Percentiles rank a stretch among this genome's conserved stretches.
phyloP scores from a whole-genome alignment of 1,284 basidiomycete genomes.

The Filobasidium uniguttulatum region DNA sequence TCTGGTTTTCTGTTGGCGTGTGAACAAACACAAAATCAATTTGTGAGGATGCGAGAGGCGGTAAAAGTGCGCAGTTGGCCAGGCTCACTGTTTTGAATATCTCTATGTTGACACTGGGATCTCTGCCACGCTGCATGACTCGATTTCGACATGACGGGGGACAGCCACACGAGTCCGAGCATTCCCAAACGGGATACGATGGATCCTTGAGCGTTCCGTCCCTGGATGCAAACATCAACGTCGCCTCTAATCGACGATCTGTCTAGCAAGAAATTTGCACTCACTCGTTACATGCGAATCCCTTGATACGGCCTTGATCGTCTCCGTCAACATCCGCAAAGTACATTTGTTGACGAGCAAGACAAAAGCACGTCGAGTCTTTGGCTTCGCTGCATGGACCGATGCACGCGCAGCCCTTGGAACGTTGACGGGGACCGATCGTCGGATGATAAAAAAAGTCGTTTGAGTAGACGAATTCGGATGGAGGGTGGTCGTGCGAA shows the following conservation, averaged over 20 bases:
- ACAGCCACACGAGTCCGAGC: conserved; percentile 68
- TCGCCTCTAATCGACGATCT: neutral
- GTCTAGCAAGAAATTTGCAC: neutral
- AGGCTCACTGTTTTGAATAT: conserved; percentile 43
- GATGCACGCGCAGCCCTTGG: conserved; percentile 57
- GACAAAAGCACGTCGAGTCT: conserved; percentile 55
- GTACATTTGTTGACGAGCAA: conserved; percentile 45
- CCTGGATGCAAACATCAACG: conserved; percentile 4
- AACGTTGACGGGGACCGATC: conserved; percentile 52
- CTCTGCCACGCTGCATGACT: conserved; percentile 69
- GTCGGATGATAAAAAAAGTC: conserved; percentile 53
- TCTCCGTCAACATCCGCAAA: conserved; percentile 15
- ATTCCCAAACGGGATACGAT: conserved; percentile 66
- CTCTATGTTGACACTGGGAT: conserved; percentile 47
- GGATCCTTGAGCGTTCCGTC: conserved; percentile 44
- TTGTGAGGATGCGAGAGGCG: neutral
- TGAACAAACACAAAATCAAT: neutral
- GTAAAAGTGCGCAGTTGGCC: neutral
- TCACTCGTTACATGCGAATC: conserved; percentile 52
- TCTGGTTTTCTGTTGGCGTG: neutral
- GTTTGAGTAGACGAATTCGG: conserved; percentile 67
- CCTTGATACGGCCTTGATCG: conserved; percentile 30
- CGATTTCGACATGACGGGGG: conserved; percentile 65
- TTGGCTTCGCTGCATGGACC: conserved; percentile 58
- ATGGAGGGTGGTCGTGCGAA: no score